Base-by-base conservation (phyloP, 139 green algal genomes). In the Parachlorella kessleri region DNA sequence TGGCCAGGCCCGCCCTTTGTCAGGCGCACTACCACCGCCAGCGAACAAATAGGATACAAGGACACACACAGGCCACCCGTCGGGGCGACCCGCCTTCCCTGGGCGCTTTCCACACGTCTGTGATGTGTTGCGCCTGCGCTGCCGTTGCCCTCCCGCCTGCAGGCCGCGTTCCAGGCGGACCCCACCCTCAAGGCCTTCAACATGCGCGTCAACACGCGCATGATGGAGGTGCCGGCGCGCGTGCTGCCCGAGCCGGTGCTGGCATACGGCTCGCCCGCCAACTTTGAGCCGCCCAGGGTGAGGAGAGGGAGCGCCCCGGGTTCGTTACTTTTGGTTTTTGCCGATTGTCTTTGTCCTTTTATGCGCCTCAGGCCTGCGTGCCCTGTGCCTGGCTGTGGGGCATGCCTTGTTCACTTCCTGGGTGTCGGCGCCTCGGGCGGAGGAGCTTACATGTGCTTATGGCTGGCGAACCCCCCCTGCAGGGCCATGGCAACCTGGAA, bases 171-270 rank as follows among this genome's bases (percentile, higher is more conserved):
- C 28, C 39, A 65, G 21, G 68, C 33, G 23, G 76, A 88, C 66
- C 67, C 72, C 3, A 76, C 63, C 9, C 68, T 87, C 28, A 39
- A 75, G 28, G 79, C 38, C 26, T 91, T 88, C 38, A 35, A 54
- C 32, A 72, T 90, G 66, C 66, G 73, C 1, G 70, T 90, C 28
- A 38, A 76, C 30, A 10, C 4, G 10, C 6, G 72, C 1, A 77
- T 86, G 59, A 76, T 81, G 68, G 54, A 84, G 75, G 74, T 92
- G 35, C 9, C 65, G 5, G 86, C 70, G 0, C 78, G 88, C 14
- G 71, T 92, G 70, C 81, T 94, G 72, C 88, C 87, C 9, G 67
- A 80, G 26, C 89, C 89, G 6, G 53, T 66, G 18, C 86, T 93
- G 18, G 36, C 75, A 26, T 93, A 93, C 68, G 59, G 40, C 40